Percentiles rank a stretch among this genome's conserved stretches.
These are phyloP conservation scores for Kernera saxatilis DNA, from an alignment of 345 rosid species.

Conservation along the genomic window DNA sequence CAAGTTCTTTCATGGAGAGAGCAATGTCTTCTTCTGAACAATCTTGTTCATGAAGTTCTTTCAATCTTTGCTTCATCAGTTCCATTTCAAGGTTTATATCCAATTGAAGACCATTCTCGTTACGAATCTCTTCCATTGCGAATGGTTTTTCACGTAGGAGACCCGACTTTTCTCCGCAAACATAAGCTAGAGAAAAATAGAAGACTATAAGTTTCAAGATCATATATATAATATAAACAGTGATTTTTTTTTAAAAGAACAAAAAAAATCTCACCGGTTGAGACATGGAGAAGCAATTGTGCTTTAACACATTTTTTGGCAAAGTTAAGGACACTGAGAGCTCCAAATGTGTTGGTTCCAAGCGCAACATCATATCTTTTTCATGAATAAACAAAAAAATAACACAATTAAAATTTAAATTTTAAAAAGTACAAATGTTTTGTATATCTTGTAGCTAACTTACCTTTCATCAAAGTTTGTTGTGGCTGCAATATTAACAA, in stretches of 20 bases:
- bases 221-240: background rate
- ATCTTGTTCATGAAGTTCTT: conserved; percentile 26
- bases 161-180: conserved; percentile 48
- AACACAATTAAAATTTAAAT: no score
- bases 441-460: no score
- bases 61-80: conserved; percentile 28
- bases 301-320: conserved; percentile 42
- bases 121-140: conserved; percentile 35
- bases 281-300: conserved; percentile 45
- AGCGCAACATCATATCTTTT: conserved; percentile 43
- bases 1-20: conserved; percentile 44
- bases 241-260: no score
- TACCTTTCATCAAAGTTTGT: conserved; percentile 73
- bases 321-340: conserved; percentile 37
- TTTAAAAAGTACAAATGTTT: no score
- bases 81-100: conserved; percentile 39
- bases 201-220: background rate
- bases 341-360: conserved; percentile 47
- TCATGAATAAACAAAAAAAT: background rate
- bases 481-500: conserved; percentile 61
- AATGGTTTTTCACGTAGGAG: conserved; percentile 36
- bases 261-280: conserved; percentile 72
- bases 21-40: conserved; percentile 28
- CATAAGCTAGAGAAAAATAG: conserved; percentile 41
- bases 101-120: conserved; percentile 14